Evolutionary conservation across 768 basidiomycete species (phyloP), one percentile per base, ranked within the genome.

Genomic region (Mycena amicta): DNA sequence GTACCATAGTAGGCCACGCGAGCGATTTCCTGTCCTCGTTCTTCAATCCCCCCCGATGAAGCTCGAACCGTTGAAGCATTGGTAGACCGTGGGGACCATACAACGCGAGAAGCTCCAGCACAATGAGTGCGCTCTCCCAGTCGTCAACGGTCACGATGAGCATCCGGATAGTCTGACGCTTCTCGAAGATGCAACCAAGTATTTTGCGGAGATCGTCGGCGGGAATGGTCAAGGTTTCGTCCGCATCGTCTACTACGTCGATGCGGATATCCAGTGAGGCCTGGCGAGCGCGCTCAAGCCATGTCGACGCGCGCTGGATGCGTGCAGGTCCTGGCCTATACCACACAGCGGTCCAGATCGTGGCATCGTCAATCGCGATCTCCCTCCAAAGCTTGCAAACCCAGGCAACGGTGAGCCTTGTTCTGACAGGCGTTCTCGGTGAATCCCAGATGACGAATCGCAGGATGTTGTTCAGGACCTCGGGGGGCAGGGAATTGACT

Each of bases 391-490:
- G 72, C 53, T 71, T 74, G 66, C 86, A 90, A 20, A 84, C 80
- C 78, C 81, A 84, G 8, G 86, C 85, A 57, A 90, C 66, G 49
- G 65, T 67, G 30, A 85, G 67, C 49, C 87, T 84, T 55, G 60
- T 66, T 11, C 60, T 54, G 20, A 80, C 71, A 12, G 62, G 62
- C 0, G 25, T 77, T 76, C 23, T 67, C 61, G 4, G 61, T 53
- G 16, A 78, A 74, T 41, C 74, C 87, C 84, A 88, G 40, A 77
- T 77, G 39, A 84, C 79, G 63, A 74, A 75, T 58, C 83, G 86
- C 63, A 91, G 82, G 62, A 92, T 87, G 57, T 83, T 79, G 71
- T 71, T 72, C 58, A 90, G 72, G 55, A 91, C 84, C 68, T 92
- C 90, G 29, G 75, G 68, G 2, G 89, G 90, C 3, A 90, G 77